Percentiles rank a stretch among this genome's conserved stretches.
Evolutionary conservation across 1,284 basidiomycete genomes (phyloP).

Genomic region (Microbotryum scabiosae): DNA sequence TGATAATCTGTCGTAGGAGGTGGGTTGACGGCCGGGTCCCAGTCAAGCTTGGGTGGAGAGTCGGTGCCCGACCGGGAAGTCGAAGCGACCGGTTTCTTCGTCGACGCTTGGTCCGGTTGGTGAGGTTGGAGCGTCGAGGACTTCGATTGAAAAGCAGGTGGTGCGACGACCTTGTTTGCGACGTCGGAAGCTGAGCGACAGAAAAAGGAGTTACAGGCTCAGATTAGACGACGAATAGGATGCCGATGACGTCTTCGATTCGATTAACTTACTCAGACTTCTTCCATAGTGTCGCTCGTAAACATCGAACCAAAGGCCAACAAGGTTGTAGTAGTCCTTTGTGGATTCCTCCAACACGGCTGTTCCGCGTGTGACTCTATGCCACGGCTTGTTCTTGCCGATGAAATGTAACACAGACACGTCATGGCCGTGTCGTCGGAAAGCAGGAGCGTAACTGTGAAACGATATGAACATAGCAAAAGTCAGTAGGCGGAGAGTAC

Average conservation of each 20-base stretch:
- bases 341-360: slow-evolving; percentile 32
- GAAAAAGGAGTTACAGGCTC: too few relatives aligned
- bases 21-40: slow-evolving; percentile 45
- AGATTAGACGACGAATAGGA: neutral
- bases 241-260: slow-evolving; percentile 23
- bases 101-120: too few relatives aligned
- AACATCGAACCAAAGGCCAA: slow-evolving; percentile 82
- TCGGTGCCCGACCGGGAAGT: neutral
- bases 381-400: slow-evolving; percentile 89
- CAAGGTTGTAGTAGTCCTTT: slow-evolving; percentile 64
- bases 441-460: slow-evolving; percentile 82
- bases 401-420: slow-evolving; percentile 93
- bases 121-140: too few relatives aligned
- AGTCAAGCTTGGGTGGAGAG: slow-evolving; percentile 38
- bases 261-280: slow-evolving; percentile 29
- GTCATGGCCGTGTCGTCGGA: slow-evolving; percentile 78
- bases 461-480: slow-evolving; percentile 30
- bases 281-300: slow-evolving; percentile 76
- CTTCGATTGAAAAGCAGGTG: neutral
- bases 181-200: too few relatives aligned
- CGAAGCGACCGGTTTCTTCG: too few relatives aligned
- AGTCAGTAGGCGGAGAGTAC: slow-evolving; percentile 14
- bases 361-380: slow-evolving; percentile 41
- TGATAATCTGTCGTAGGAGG: slow-evolving; percentile 42
- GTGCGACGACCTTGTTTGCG: neutral